Evolutionary conservation across 192 early-diverging fungal species (phyloP).

Genomic region (Coemansia brasiliensis): DNA sequence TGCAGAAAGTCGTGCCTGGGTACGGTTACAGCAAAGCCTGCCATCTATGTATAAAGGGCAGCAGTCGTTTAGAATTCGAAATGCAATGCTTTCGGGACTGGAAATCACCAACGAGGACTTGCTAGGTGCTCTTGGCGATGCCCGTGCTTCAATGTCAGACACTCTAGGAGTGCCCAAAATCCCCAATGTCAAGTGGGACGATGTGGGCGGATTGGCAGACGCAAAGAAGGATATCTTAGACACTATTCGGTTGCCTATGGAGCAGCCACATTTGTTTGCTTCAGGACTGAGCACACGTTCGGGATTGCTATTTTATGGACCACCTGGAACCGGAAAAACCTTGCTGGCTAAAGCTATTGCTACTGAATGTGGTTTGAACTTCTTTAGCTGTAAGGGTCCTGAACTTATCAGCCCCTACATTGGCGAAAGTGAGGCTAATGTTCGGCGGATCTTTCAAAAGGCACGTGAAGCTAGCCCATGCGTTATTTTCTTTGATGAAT

Average conservation of each 20-base stretch:
- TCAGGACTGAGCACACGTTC: conserved; percentile 92
- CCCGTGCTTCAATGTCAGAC: conserved; percentile 82
- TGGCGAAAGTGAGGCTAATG: conserved; percentile 98
- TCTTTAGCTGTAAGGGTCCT: conserved; percentile 98
- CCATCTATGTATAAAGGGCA: neutral
- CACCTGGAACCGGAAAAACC: conserved; percentile 98
- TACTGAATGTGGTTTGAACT: conserved; percentile 95
- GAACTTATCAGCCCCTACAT: conserved; percentile 99
- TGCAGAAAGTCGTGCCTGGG: conserved; percentile 67
- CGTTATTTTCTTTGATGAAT: conserved; percentile 98
- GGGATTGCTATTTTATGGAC: conserved; percentile 93
- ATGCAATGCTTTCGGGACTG: conserved; percentile 70
- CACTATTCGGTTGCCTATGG: conserved; percentile 94
- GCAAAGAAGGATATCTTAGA: conserved; percentile 94
- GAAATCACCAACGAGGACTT: conserved; percentile 78
- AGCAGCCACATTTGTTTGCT: conserved; percentile 94
- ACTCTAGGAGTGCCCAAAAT: conserved; percentile 97
- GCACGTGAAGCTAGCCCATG: conserved; percentile 97
- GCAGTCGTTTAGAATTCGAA: conserved; percentile 31
- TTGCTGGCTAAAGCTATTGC: conserved; percentile 98
- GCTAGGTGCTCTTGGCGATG: conserved; percentile 72
- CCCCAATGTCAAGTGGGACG: conserved; percentile 97
- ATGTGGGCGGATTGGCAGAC: conserved; percentile 91
- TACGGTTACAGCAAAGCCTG: conserved; percentile 37
- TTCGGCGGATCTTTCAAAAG: conserved; percentile 90